Evolutionary conservation across 192 early-diverging fungal genomes (phyloP).

Genomic region (Backusella australiensis): DNA sequence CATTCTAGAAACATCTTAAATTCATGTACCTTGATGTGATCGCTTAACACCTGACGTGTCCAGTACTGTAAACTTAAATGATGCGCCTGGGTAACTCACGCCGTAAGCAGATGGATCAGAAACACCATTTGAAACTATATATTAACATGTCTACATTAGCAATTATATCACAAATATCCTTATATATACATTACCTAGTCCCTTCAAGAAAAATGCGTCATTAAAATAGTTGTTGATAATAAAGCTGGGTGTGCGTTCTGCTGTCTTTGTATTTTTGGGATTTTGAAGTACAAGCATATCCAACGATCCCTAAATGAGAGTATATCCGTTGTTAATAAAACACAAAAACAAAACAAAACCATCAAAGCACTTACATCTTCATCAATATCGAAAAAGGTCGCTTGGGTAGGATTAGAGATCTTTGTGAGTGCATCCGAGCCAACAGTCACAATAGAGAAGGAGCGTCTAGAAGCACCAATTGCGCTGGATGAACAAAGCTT

Average conservation of each 20-base stretch:
- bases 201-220: slow-evolving; percentile 94
- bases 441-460: slow-evolving; percentile 58
- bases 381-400: slow-evolving; percentile 88
- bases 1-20: too few species aligned
- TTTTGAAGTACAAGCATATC: slow-evolving; percentile 74
- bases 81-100: slow-evolving; percentile 79
- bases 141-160: background rate
- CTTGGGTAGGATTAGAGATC: slow-evolving; percentile 51
- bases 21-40: slow-evolving; percentile 59
- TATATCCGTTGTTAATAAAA: background rate
- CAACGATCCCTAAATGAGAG: slow-evolving; percentile 58
- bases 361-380: slow-evolving; percentile 67
- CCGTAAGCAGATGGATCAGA: slow-evolving; percentile 62
- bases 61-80: slow-evolving; percentile 85
- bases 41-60: slow-evolving; percentile 77
- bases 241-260: slow-evolving; percentile 51
- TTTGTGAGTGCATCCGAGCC: slow-evolving; percentile 63
- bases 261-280: slow-evolving; percentile 28
- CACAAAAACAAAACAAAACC: background rate
- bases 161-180: background rate
- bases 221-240: slow-evolving; percentile 90
- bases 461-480: slow-evolving; percentile 47
- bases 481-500: slow-evolving; percentile 46
- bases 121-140: slow-evolving; percentile 62
- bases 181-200: slow-evolving; percentile 44